Percentiles rank a stretch among this genome's conserved stretches.
Evolutionary conservation across 31 red algal species (phyloP).

Genomic region (Porphyra umbilicalis): DNA sequence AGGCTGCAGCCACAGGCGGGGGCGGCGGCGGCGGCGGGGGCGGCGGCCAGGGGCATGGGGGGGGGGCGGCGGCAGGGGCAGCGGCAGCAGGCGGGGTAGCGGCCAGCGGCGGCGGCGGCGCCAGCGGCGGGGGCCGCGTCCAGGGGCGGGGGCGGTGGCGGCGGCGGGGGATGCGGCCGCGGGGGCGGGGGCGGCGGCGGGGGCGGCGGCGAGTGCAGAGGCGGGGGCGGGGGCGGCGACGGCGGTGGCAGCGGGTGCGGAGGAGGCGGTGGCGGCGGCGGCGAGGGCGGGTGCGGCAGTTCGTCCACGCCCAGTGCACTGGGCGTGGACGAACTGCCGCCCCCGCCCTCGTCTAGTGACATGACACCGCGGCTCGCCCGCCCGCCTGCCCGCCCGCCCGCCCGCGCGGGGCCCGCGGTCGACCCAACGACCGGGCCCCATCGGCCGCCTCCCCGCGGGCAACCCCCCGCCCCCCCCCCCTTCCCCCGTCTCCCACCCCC

Average conservation of each 20-base stretch:
- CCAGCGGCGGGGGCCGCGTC: neutral
- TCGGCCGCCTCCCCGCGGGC: too few species aligned
- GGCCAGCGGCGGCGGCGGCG: neutral
- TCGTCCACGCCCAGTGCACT: neutral
- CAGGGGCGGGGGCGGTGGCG: too few species aligned
- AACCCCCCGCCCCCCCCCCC: too few species aligned
- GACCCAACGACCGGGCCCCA: neutral
- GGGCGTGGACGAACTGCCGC: neutral
- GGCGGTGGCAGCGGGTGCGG: neutral
- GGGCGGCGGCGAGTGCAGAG: too few species aligned
- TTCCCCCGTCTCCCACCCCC: too few species aligned
- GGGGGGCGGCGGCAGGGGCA: neutral
- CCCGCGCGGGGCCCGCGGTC: neutral
- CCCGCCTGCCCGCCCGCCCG: neutral
- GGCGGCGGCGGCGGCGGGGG: neutral
- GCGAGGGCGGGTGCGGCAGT: neutral
- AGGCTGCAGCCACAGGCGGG: too few species aligned
- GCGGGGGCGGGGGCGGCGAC: too few species aligned
- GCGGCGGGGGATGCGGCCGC: too few species aligned
- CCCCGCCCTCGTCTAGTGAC: neutral
- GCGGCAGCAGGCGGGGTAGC: neutral
- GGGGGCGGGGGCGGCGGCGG: neutral
- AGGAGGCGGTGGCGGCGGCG: neutral
- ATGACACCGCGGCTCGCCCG: neutral
- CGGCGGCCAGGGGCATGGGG: neutral